Evolutionary conservation across 2,329 filamentous ascomycete genomes (phyloP), one percentile per base, ranked within the genome.

Genomic region (Dendryphion nanum): DNA sequence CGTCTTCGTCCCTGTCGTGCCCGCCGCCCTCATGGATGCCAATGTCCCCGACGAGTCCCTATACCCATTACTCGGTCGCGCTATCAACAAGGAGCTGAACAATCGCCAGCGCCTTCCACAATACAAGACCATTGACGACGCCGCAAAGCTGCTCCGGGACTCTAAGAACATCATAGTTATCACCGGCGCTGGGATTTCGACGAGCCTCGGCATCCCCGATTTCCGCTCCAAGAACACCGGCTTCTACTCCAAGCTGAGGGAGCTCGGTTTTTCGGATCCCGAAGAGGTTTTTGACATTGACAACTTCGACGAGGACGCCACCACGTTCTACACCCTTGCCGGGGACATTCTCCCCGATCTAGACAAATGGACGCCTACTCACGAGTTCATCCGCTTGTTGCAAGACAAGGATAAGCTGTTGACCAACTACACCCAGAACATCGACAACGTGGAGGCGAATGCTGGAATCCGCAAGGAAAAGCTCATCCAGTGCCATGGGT

Each of bases 381-480:
- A 98, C 72, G 83, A 85, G 37, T 98, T 98, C 70, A 94, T 98
- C 58, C 81, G 83, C 21, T 76, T 96, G 53, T 78, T 98, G 23
- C 87, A 98, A 66, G 78, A 91, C 51, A 86, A 89, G 64, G 82
- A 80, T 49, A 95, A 95, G 66, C 78, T 98, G 5, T 78, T 96
- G 42, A 97, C 90, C 29, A 96, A 97, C 69, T 98, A 96, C 71
- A 95, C 93, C 0, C 93, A 98, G 64, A 98, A 98, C 66, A 97
- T 98, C 58, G 93, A 98, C 72, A 96, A 96, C 54, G 82, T 96
- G 35, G 91, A 98, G 66, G 79, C 83, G 44, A 83, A 86, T 56
- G 91, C 91, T 0, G 93, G 93, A 16, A 87, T 98, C 43, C 69
- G 74, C 16, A 77, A 81, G 1, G 83, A 87, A 21, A 95, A 93